Evolutionary conservation across 2,329 filamentous ascomycete genomes (phyloP).

Genomic region (Calonectria fujianensis): DNA sequence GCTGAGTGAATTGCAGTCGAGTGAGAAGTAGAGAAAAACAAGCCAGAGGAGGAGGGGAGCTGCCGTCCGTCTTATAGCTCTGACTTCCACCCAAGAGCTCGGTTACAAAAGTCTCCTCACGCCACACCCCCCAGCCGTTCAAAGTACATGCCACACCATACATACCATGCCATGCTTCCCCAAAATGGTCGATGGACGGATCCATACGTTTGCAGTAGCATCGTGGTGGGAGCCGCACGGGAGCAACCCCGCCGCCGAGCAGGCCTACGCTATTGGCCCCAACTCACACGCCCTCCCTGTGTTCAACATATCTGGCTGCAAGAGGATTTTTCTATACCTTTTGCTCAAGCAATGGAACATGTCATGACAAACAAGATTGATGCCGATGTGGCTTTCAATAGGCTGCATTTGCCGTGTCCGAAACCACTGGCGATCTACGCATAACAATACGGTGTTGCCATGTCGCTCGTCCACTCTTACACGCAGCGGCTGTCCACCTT

Average conservation of each 20-base stretch:
- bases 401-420: neutral
- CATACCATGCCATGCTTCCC: slow-evolving; percentile 6
- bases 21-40: slow-evolving; percentile 15
- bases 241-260: slow-evolving; percentile 11
- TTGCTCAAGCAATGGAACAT: neutral
- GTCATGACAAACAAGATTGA: neutral
- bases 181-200: slow-evolving; percentile 21
- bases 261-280: slow-evolving; percentile 18
- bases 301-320: neutral
- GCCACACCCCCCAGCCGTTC: neutral
- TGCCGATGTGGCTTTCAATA: neutral
- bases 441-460: slow-evolving; percentile 21
- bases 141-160: slow-evolving; percentile 14
- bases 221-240: slow-evolving; percentile 35
- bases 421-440: neutral
- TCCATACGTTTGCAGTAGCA: slow-evolving; percentile 35
- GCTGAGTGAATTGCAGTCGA: slow-evolving; percentile 29
- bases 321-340: neutral
- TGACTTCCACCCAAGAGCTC: neutral
- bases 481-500: neutral
- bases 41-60: slow-evolving; percentile 29
- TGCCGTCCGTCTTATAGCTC: slow-evolving; percentile 38
- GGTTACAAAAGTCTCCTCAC: slow-evolving; percentile 1
- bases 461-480: neutral
- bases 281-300: slow-evolving; percentile 28